These are phyloP conservation scores for Tagetes erecta DNA, from an alignment of 129 eudicot genomes.

Conservation along the genomic window DNA sequence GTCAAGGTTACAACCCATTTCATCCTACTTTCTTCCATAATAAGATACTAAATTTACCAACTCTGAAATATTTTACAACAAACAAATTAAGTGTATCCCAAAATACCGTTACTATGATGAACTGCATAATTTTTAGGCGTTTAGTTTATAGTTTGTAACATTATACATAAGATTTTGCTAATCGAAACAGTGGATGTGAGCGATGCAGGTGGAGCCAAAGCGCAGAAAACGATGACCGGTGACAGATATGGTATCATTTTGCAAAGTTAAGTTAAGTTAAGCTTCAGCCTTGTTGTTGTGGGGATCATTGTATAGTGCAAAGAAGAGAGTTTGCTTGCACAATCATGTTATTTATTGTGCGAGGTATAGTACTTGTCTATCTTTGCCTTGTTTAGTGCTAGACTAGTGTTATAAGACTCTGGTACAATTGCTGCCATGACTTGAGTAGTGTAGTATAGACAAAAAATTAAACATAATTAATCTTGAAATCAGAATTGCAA, in stretches of 20 bases:
- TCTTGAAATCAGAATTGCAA: constrained; percentile 13
- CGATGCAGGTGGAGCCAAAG: constrained; percentile 60
- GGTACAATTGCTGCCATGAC: constrained; percentile 19
- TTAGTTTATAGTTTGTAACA: constrained; percentile 1
- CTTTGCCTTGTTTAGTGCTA: constrained; percentile 31
- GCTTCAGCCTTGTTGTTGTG: constrained; percentile 34
- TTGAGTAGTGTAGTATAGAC: not conserved
- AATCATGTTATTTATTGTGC: constrained; percentile 37
- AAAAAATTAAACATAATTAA: constrained; percentile 17
- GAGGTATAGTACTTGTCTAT: constrained; percentile 22
- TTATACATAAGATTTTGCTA: too few relatives aligned
- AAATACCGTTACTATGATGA: not conserved
- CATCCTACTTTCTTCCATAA: not conserved
- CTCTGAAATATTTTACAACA: not conserved
- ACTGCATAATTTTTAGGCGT: not conserved
- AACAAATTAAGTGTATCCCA: not conserved
- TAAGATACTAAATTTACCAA: not conserved
- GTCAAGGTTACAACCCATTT: constrained; percentile 48
- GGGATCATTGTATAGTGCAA: constrained; percentile 62
- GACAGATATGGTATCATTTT: constrained; percentile 39
- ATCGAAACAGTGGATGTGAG: not conserved
- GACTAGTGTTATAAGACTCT: constrained; percentile 27
- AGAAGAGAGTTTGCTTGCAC: constrained; percentile 44
- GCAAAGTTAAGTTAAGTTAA: constrained; percentile 25
- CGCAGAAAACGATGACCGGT: constrained; percentile 61